Conservation (phyloP, 768 basidiomycete species). For the Fomitopsis pulvina region DNA sequence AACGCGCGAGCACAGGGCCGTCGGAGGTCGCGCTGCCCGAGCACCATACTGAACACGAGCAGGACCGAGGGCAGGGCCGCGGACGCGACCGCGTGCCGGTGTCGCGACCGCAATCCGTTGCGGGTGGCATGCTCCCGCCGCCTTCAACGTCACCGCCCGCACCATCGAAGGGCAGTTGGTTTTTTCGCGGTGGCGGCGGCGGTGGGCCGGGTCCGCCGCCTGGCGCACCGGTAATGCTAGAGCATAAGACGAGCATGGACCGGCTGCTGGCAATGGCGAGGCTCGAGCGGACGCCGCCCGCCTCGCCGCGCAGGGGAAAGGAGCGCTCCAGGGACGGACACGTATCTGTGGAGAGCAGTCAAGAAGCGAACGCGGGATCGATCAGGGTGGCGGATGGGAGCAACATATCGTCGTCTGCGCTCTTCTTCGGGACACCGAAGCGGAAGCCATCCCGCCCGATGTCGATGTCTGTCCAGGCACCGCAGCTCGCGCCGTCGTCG, state of each 20-base stretch:
- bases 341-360: too few relatives aligned
- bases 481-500: conserved; percentile 25
- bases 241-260: conserved; percentile 27
- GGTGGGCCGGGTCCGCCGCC: conserved; percentile 38
- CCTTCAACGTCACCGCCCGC: conserved; percentile 19
- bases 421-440: conserved; percentile 19
- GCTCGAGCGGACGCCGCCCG: conserved; percentile 11
- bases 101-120: conserved; percentile 17
- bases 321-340: neutral
- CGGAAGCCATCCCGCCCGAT: conserved; percentile 32
- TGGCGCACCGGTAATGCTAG: conserved; percentile 18
- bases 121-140: conserved; percentile 17
- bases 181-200: conserved; percentile 47
- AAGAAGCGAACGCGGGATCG: conserved; percentile 20
- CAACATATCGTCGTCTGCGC: conserved; percentile 8
- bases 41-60: conserved; percentile 4
- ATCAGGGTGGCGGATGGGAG: conserved; percentile 11
- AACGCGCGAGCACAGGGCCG: conserved; percentile 38
- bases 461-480: conserved; percentile 25
- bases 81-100: conserved; percentile 7
- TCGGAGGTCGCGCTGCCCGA: conserved; percentile 28
- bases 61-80: conserved; percentile 12
- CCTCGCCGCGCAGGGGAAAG: conserved; percentile 18
- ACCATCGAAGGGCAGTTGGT: conserved; percentile 28
- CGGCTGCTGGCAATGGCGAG: conserved; percentile 20